A percentile compares a stretch with the other conserved stretches of the same genome.
phyloP scores from a whole-genome alignment of 768 basidiomycete genomes.

The Inosperma sp. region DNA sequence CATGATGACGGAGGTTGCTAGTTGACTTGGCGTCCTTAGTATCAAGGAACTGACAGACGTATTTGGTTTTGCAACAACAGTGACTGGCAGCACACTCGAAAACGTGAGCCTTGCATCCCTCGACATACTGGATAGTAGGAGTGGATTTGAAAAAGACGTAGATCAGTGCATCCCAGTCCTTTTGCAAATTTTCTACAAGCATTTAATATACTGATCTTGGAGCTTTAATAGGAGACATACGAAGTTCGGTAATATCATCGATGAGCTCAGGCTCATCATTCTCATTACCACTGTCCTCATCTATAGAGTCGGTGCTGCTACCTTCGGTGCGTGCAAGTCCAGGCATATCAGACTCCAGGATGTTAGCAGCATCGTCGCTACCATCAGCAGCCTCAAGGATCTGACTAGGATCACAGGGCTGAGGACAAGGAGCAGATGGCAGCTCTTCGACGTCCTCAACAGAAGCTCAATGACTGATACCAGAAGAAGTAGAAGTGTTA shows the following conservation, averaged over 20 bases:
- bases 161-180: slow-evolving; percentile 4
- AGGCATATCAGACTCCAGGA: background rate
- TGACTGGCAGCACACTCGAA: slow-evolving; percentile 4
- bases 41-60: slow-evolving; percentile 9
- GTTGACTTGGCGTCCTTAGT: slow-evolving; percentile 11
- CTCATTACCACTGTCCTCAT: background rate
- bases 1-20: slow-evolving; percentile 26
- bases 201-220: background rate
- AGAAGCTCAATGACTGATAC: background rate
- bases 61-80: background rate
- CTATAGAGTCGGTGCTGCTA: background rate
- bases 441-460: background rate
- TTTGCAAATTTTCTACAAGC: background rate
- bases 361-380: background rate
- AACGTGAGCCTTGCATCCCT: background rate
- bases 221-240: background rate
- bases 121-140: background rate
- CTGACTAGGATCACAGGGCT: background rate
- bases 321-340: background rate
- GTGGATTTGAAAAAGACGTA: slow-evolving; percentile 9
- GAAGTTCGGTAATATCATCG: background rate
- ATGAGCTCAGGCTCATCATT: background rate
- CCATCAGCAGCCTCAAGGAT: slow-evolving; percentile 1
- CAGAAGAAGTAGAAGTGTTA: too few relatives aligned
- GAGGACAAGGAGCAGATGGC: background rate